Evolutionary conservation across 2,329 filamentous ascomycete genomes (phyloP).

Genomic region (Calonectria crousiana): DNA sequence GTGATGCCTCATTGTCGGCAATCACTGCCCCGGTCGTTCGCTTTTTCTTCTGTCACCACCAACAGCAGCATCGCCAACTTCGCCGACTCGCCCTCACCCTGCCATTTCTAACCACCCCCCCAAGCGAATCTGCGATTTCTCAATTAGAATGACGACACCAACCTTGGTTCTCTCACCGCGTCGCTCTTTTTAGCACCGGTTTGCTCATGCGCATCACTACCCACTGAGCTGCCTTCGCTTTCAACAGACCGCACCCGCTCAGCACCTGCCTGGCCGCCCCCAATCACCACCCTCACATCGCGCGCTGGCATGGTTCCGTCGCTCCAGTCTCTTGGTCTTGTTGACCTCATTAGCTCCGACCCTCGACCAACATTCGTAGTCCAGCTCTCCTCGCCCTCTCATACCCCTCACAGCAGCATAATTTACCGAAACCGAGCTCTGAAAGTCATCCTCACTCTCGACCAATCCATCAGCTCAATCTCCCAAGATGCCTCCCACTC

Average conservation of each 20-base stretch:
- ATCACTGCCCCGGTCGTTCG: conserved; percentile 13
- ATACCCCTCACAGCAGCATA: conserved; percentile 34
- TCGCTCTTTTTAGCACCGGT: conserved; percentile 25
- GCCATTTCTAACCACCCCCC: conserved; percentile 4
- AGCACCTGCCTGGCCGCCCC: conserved; percentile 1
- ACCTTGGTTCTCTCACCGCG: conserved; percentile 11
- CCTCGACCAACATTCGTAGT: conserved; percentile 57
- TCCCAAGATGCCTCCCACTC: conserved; percentile 46
- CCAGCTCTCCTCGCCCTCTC: conserved; percentile 28
- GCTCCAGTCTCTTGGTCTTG: conserved; percentile 48
- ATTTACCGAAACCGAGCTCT: conserved; percentile 56
- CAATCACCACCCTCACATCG: conserved; percentile 13
- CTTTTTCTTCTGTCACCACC: neutral
- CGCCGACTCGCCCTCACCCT: neutral
- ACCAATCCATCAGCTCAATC: conserved; percentile 47
- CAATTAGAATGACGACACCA: conserved; percentile 27
- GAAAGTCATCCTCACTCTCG: conserved; percentile 44
- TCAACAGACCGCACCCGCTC: conserved; percentile 2
- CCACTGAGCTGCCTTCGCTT: neutral
- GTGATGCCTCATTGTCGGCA: conserved; percentile 21
- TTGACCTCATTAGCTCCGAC: conserved; percentile 56
- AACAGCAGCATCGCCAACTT: neutral
- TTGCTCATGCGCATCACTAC: conserved; percentile 12
- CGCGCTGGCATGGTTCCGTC: conserved; percentile 41
- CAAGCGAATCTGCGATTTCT: neutral